Evolutionary conservation across 345 rosid genomes (phyloP).

Genomic region (Cardiospermum halicacabum): DNA sequence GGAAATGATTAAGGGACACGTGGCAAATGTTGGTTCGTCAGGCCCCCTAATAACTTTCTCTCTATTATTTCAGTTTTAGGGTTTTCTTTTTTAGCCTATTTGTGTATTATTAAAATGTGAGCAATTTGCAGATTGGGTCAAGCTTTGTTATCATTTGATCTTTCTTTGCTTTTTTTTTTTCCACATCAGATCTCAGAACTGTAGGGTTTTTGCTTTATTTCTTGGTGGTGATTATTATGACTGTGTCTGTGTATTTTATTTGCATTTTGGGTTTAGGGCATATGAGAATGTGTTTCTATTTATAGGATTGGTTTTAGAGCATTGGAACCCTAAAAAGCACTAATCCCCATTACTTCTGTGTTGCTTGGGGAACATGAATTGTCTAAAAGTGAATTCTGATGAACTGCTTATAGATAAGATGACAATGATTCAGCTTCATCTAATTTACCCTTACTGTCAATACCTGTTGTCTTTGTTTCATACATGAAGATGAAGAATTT

Average conservation of each 20-base stretch:
- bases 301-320: too few relatives aligned
- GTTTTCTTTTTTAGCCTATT: background rate
- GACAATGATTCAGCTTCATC: too few relatives aligned
- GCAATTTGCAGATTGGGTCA: background rate
- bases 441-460: too few relatives aligned
- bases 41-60: background rate
- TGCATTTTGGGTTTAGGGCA: background rate
- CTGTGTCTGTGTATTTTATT: background rate
- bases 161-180: background rate
- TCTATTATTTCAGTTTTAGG: background rate
- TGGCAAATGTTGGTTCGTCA: background rate
- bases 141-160: slow-evolving; percentile 3
- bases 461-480: too few relatives aligned
- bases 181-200: background rate
- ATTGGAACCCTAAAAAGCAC: too few relatives aligned
- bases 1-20: background rate
- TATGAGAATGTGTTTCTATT: background rate
- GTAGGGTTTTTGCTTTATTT: background rate
- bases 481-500: too few relatives aligned
- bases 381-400: too few relatives aligned
- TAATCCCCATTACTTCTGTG: too few relatives aligned
- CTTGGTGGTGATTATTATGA: too few relatives aligned
- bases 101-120: background rate
- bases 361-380: too few relatives aligned
- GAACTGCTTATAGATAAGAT: too few relatives aligned